Percentiles rank a stretch among this genome's conserved stretches.
Evolutionary conservation across 768 basidiomycete species (phyloP).

Genomic region (Paxillus involutus): DNA sequence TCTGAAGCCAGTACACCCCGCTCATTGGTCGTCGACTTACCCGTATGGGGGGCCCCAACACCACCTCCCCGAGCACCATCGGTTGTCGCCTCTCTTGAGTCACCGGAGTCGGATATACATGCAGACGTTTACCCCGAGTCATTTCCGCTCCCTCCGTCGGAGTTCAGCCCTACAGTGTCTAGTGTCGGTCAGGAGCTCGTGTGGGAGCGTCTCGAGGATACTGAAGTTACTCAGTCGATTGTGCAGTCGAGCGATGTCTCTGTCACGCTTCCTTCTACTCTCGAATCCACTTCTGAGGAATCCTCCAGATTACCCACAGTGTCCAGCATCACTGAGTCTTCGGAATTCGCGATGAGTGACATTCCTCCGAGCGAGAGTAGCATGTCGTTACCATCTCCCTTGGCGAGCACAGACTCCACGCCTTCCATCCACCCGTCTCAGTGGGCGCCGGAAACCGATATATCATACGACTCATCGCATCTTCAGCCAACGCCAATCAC

Average conservation of each 20-base stretch:
- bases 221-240: constrained; percentile 12
- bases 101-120: constrained; percentile 23
- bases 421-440: constrained; percentile 41
- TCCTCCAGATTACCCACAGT: constrained; percentile 37
- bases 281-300: constrained; percentile 31
- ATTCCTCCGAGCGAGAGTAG: constrained; percentile 29
- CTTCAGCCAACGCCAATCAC: constrained; percentile 70
- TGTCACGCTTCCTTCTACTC: constrained; percentile 28
- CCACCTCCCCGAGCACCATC: constrained; percentile 30
- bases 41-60: constrained; percentile 19
- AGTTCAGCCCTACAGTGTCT: constrained; percentile 26
- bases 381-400: constrained; percentile 34
- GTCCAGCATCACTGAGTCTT: constrained; percentile 44
- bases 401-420: constrained; percentile 34
- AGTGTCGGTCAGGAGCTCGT: constrained; percentile 23
- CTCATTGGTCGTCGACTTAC: constrained; percentile 37
- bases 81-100: constrained; percentile 24
- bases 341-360: constrained; percentile 29
- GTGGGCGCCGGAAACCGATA: constrained; percentile 66
- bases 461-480: constrained; percentile 77
- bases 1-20: constrained; percentile 33
- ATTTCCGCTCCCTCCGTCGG: constrained; percentile 42
- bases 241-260: constrained; percentile 24
- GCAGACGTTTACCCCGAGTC: constrained; percentile 21
- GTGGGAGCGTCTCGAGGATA: constrained; percentile 13